phyloP scores from a whole-genome alignment of 1,139 yeast species.

The Candida tetrigidarum region DNA sequence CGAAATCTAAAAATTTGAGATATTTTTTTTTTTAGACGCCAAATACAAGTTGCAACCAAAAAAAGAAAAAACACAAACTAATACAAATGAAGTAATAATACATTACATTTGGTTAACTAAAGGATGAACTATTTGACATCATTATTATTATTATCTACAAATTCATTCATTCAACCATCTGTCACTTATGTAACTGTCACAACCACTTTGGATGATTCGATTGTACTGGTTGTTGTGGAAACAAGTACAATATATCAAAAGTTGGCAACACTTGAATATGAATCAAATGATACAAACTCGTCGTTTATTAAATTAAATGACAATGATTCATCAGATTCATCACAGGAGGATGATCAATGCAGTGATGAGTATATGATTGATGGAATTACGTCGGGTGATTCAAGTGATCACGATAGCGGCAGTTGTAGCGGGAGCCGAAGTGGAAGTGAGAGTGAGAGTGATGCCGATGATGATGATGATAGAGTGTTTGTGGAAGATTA shows the following conservation, averaged over 20 bases:
- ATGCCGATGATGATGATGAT: slow-evolving; percentile 7
- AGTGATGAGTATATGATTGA: neutral
- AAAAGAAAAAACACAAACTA: neutral
- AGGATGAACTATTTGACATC: slow-evolving; percentile 16
- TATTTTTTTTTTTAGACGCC: neutral
- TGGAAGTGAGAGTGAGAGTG: neutral
- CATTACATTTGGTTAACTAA: no score
- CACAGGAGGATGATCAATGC: neutral
- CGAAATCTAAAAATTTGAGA: no score
- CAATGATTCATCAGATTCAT: neutral
- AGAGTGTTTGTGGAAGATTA: slow-evolving; percentile 4
- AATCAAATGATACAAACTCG: neutral
- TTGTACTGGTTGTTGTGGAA: neutral
- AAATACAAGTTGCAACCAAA: slow-evolving; percentile 4
- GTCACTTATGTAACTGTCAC: slow-evolving; percentile 6
- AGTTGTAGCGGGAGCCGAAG: neutral
- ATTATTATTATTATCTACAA: slow-evolving; percentile 13
- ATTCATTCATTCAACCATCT: slow-evolving; percentile 12
- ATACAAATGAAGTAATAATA: neutral
- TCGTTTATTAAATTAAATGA: neutral
- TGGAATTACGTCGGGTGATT: neutral
- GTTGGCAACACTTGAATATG: slow-evolving; percentile 2
- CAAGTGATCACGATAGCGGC: neutral
- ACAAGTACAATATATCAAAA: neutral
- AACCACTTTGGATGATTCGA: neutral